Percentiles rank a stretch among this genome's conserved stretches.
These are phyloP conservation scores for Pleurotus citrinopileatus DNA, from an alignment of 768 basidiomycete genomes.

Conservation along the genomic window DNA sequence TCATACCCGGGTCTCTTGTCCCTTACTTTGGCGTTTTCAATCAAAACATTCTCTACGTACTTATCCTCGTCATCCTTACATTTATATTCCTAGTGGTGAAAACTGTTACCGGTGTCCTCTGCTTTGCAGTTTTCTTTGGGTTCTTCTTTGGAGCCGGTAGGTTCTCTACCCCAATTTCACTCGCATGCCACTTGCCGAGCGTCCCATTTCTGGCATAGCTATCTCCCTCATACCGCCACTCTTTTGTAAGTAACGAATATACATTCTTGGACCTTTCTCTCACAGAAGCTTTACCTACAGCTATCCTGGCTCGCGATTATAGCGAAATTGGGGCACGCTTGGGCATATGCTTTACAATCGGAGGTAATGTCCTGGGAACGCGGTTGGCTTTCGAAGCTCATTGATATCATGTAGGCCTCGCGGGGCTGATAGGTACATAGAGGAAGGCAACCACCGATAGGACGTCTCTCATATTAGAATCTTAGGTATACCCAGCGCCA, in stretches of 20 bases:
- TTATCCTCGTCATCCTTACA: conserved; percentile 25
- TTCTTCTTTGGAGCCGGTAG: conserved; percentile 39
- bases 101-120: conserved; percentile 23
- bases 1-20: conserved; percentile 32
- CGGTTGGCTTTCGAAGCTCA: neutral
- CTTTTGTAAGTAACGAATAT: conserved; percentile 17
- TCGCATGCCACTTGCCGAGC: conserved; percentile 1
- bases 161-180: conserved; percentile 15
- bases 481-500: conserved; percentile 54
- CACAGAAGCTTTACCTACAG: neutral
- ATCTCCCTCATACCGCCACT: conserved; percentile 42
- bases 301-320: conserved; percentile 35
- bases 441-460: no score
- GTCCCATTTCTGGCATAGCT: conserved; percentile 22
- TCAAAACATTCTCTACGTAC: conserved; percentile 27
- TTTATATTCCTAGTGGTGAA: conserved; percentile 33
- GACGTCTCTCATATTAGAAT: neutral
- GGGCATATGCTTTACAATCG: conserved; percentile 47
- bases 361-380: conserved; percentile 28
- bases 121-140: conserved; percentile 35
- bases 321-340: conserved; percentile 55
- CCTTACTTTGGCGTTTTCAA: conserved; percentile 24
- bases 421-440: conserved; percentile 37
- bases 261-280: neutral
- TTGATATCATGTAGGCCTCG: conserved; percentile 28